Conservation (phyloP, 2,329 filamentous ascomycete species). For the Alternaria ethzedia region DNA sequence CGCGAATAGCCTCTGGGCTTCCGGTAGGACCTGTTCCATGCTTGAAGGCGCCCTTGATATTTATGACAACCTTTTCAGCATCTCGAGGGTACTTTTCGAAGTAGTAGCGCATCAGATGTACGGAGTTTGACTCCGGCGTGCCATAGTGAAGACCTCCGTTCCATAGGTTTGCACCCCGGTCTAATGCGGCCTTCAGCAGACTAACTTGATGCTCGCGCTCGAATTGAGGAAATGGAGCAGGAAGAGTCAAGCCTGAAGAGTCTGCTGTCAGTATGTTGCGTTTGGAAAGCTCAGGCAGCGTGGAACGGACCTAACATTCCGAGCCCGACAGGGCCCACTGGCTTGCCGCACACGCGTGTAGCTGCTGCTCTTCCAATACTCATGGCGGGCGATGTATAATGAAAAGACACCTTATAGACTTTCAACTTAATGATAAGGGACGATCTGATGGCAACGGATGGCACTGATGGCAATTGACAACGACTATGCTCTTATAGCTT, state of each 20-base stretch:
- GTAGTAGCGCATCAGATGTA: conserved; percentile 53
- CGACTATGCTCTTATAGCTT: neutral
- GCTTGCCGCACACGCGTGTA: neutral
- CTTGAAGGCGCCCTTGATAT: conserved; percentile 10
- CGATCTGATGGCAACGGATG: neutral
- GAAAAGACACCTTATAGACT: neutral
- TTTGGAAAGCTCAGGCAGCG: neutral
- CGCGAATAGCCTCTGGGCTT: neutral
- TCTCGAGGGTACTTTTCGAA: conserved; percentile 57
- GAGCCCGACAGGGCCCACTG: conserved; percentile 5
- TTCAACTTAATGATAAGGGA: neutral
- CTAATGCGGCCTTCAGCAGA: conserved; percentile 45
- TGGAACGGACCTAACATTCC: conserved; percentile 3
- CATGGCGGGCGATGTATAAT: neutral
- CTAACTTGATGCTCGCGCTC: conserved; percentile 36
- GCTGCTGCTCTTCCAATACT: neutral
- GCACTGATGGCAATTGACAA: neutral
- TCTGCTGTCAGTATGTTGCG: neutral
- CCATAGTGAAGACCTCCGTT: conserved; percentile 54
- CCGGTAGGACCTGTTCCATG: neutral
- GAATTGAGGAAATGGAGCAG: neutral
- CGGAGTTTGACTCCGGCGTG: conserved; percentile 48
- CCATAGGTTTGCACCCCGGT: conserved; percentile 51
- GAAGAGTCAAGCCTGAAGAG: neutral
- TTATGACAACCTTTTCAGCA: conserved; percentile 52